These are phyloP conservation scores for Calycina marina DNA, from an alignment of 2,329 filamentous ascomycete species.

Conservation along the genomic window DNA sequence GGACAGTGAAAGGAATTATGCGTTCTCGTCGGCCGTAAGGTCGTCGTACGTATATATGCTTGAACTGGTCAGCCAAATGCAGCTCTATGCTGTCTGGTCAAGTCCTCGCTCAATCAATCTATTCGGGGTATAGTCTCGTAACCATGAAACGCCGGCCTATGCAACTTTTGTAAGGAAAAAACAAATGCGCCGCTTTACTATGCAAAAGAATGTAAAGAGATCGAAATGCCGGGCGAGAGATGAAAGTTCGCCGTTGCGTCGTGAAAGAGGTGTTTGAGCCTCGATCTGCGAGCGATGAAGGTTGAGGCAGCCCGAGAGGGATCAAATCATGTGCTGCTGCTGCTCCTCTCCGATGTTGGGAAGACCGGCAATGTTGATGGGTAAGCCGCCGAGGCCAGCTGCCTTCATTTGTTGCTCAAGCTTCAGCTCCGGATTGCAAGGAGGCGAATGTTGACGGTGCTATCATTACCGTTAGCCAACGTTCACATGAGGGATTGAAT, in stretches of 20 bases:
- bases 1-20: neutral
- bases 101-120: conserved; percentile 16
- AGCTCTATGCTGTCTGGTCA: neutral
- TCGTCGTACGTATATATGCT: neutral
- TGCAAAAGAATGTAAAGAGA: conserved; percentile 9
- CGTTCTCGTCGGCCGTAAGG: neutral
- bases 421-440: conserved; percentile 74
- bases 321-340: conserved; percentile 29
- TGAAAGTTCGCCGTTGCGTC: conserved; percentile 2
- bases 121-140: conserved; percentile 20
- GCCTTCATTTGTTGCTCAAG: conserved; percentile 23
- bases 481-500: too few species aligned
- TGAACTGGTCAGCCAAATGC: neutral
- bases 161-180: conserved; percentile 10
- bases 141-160: conserved; percentile 19
- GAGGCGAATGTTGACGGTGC: conserved; percentile 71
- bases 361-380: conserved; percentile 28
- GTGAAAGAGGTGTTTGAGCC: conserved; percentile 6
- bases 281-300: conserved; percentile 4
- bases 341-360: conserved; percentile 39
- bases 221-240: conserved; percentile 1
- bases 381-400: conserved; percentile 18
- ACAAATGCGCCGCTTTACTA: conserved; percentile 3
- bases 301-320: neutral
- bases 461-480: conserved; percentile 28